These are phyloP conservation scores for Arxiozyma bovina DNA, from an alignment of 1,139 yeast species.

Conservation along the genomic window DNA sequence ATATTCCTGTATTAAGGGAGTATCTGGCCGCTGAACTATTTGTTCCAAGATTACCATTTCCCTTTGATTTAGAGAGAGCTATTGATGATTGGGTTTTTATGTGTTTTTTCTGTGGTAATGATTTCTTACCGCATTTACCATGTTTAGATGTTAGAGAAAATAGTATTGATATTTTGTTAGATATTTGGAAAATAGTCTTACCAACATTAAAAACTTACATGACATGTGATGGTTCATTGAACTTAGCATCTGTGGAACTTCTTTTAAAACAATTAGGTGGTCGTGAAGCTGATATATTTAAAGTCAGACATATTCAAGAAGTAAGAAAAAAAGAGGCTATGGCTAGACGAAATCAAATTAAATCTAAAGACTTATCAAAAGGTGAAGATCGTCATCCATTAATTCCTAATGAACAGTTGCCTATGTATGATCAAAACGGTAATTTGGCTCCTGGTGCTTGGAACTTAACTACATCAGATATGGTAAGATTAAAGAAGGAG, in stretches of 20 bases:
- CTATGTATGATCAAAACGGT: constrained; percentile 64
- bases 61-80: constrained; percentile 86
- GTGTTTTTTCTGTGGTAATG: constrained; percentile 98
- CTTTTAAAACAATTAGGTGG: constrained; percentile 56
- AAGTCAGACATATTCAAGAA: constrained; percentile 59
- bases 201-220: constrained; percentile 65
- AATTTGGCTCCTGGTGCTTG: constrained; percentile 48
- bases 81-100: constrained; percentile 98
- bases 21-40: constrained; percentile 75
- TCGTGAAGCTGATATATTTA: constrained; percentile 76
- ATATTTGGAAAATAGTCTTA: constrained; percentile 71
- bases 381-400: constrained; percentile 75
- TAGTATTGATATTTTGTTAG: constrained; percentile 73
- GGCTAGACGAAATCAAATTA: constrained; percentile 47
- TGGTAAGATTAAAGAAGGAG: constrained; percentile 57
- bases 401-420: constrained; percentile 63
- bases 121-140: constrained; percentile 94
- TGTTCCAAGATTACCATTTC: constrained; percentile 60
- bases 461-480: constrained; percentile 65
- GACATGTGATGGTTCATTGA: constrained; percentile 81
- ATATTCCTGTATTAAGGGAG: constrained; percentile 78
- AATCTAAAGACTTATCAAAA: constrained; percentile 41
- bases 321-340: constrained; percentile 53
- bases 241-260: constrained; percentile 66
- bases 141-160: constrained; percentile 90